Evolutionary conservation across 108 stramenopile species (phyloP).

Genomic region (Cyclostephanos tholiformis): DNA sequence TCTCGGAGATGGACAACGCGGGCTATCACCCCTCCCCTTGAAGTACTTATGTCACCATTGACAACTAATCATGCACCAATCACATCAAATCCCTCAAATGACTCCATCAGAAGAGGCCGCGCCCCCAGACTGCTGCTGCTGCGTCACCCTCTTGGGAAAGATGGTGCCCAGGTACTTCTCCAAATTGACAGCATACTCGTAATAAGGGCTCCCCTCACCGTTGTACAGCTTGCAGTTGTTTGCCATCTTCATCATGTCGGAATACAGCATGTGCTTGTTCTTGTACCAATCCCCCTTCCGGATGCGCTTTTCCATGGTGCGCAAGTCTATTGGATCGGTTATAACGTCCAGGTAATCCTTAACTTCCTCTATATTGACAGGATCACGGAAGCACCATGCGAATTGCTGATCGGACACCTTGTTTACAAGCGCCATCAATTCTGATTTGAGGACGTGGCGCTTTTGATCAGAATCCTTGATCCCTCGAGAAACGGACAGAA

Average conservation of each 20-base stretch:
- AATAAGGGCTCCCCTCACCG: constrained; percentile 72
- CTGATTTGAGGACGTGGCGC: constrained; percentile 69
- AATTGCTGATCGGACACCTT: constrained; percentile 89
- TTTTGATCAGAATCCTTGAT: constrained; percentile 78
- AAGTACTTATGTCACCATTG: too few relatives aligned
- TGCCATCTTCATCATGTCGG: constrained; percentile 92
- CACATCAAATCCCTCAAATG: too few relatives aligned
- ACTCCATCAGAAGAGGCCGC: too few relatives aligned
- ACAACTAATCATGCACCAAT: too few relatives aligned
- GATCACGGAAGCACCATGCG: constrained; percentile 94
- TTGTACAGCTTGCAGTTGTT: constrained; percentile 96
- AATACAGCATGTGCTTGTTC: constrained; percentile 74
- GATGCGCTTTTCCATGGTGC: constrained; percentile 83
- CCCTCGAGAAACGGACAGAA: constrained; percentile 55
- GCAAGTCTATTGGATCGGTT: constrained; percentile 88
- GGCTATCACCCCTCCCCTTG: too few relatives aligned
- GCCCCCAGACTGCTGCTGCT: too few relatives aligned
- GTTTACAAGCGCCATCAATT: constrained; percentile 66
- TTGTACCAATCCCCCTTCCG: constrained; percentile 87
- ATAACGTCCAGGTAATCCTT: constrained; percentile 90
- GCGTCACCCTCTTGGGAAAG: constrained; percentile 36
- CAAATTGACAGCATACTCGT: constrained; percentile 73
- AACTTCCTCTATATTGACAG: constrained; percentile 87
- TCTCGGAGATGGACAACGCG: too few relatives aligned
- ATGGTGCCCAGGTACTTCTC: constrained; percentile 72